These are phyloP conservation scores for Chalciporus sphaerocephalus DNA, from an alignment of 768 basidiomycete species.

Conservation along the genomic window DNA sequence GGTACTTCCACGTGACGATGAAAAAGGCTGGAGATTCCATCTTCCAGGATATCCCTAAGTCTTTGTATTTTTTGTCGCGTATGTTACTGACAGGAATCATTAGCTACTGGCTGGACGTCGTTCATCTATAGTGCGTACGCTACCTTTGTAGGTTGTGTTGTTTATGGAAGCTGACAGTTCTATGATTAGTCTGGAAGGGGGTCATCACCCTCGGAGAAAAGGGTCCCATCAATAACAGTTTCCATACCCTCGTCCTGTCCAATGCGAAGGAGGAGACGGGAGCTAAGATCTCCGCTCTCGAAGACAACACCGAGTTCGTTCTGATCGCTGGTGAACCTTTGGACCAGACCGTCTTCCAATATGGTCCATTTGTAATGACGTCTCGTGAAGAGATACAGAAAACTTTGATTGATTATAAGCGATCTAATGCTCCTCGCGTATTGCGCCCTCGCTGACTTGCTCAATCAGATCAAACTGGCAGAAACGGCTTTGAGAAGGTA, in stretches of 20 bases:
- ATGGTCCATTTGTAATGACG: conserved; percentile 88
- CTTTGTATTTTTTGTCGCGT: background rate
- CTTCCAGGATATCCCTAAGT: conserved; percentile 81
- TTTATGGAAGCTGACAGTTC: conserved; percentile 3
- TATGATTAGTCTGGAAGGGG: conserved; percentile 42
- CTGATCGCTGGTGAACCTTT: conserved; percentile 85
- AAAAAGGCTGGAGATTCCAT: conserved; percentile 51
- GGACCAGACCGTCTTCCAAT: conserved; percentile 82
- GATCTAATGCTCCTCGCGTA: background rate
- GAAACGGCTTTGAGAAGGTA: conserved; percentile 89
- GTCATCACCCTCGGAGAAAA: conserved; percentile 55
- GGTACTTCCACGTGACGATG: conserved; percentile 83
- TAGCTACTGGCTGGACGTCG: conserved; percentile 83
- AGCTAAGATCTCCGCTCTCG: conserved; percentile 54
- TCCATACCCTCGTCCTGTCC: conserved; percentile 84
- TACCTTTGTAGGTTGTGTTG: background rate
- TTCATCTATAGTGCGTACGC: conserved; percentile 76
- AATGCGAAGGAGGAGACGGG: conserved; percentile 56
- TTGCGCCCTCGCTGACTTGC: conserved; percentile 5
- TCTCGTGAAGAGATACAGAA: conserved; percentile 73
- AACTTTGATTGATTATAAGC: conserved; percentile 76
- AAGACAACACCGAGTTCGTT: conserved; percentile 68
- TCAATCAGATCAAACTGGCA: conserved; percentile 57
- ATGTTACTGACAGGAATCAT: conserved; percentile 1
- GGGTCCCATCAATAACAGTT: conserved; percentile 44